These are phyloP conservation scores for Phytophthora ramorum DNA, from an alignment of 352 stramenopile genomes.

Conservation along the genomic window DNA sequence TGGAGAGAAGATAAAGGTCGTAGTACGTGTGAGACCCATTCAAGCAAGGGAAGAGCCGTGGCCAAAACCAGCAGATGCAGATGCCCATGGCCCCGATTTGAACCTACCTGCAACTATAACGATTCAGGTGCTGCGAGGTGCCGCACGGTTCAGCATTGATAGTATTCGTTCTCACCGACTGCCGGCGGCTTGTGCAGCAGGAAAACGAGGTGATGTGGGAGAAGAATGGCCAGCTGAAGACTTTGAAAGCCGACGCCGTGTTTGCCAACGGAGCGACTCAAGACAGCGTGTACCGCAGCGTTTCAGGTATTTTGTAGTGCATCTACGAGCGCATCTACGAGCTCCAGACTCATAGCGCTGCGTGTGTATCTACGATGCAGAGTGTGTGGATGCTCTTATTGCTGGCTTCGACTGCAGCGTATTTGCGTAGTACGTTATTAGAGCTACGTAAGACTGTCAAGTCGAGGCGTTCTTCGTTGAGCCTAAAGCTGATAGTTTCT, in stretches of 20 bases:
- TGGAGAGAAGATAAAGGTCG: constrained; percentile 70
- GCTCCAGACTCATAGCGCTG: not conserved
- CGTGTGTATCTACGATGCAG: constrained; percentile 25
- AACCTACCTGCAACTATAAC: constrained; percentile 32
- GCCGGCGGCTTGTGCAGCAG: constrained; percentile 15
- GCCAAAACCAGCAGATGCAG: constrained; percentile 15
- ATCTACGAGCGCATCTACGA: not conserved
- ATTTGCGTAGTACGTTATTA: constrained; percentile 65
- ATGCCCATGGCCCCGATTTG: not conserved
- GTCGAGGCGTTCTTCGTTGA: not conserved
- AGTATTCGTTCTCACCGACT: not conserved
- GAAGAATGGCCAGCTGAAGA: constrained; percentile 73
- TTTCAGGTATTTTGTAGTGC: constrained; percentile 46
- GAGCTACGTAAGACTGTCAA: not conserved
- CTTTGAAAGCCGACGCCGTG: constrained; percentile 58
- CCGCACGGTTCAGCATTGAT: not conserved
- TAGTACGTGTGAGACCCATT: constrained; percentile 63
- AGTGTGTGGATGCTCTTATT: constrained; percentile 66
- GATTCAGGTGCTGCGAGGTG: constrained; percentile 39
- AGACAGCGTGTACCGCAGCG: constrained; percentile 55
- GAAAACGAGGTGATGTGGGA: constrained; percentile 63
- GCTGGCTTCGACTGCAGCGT: constrained; percentile 77
- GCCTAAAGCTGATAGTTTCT: constrained; percentile 4
- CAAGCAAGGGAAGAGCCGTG: constrained; percentile 60
- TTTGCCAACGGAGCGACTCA: constrained; percentile 49